These are phyloP conservation scores for Phoma sp. DNA, from an alignment of 2,329 filamentous ascomycete species.

Conservation along the genomic window DNA sequence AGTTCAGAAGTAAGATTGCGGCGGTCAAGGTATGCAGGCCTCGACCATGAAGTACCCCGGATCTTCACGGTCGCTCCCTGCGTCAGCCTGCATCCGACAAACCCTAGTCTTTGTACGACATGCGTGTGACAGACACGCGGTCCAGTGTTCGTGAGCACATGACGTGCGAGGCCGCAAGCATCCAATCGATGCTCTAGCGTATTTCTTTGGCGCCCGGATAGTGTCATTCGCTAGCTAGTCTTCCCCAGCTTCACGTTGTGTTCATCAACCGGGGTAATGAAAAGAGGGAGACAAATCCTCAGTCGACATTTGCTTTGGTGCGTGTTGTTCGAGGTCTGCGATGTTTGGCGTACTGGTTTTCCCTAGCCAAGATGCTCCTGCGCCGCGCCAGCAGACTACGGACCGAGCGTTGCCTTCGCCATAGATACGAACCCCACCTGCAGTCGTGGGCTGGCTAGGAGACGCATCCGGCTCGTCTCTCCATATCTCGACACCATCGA, in stretches of 20 bases:
- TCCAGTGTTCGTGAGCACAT: slow-evolving; percentile 1
- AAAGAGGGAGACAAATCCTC: background rate
- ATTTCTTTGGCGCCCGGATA: background rate
- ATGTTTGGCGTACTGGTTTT: slow-evolving; percentile 2
- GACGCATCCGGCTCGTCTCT: slow-evolving; percentile 60
- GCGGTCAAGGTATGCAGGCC: background rate
- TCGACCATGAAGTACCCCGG: slow-evolving; percentile 16
- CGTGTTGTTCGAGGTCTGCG: background rate
- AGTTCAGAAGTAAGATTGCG: background rate
- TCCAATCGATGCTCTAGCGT: slow-evolving; percentile 11
- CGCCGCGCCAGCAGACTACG: slow-evolving; percentile 51
- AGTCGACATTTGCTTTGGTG: background rate
- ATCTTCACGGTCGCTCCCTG: slow-evolving; percentile 12
- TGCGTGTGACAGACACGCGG: slow-evolving; percentile 7
- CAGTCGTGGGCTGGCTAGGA: background rate
- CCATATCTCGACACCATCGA: slow-evolving; percentile 69
- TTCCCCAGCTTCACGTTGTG: too few species aligned
- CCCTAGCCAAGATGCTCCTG: slow-evolving; percentile 37
- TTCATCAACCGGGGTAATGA: too few species aligned
- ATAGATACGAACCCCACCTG: slow-evolving; percentile 34
- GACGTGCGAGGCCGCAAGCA: background rate
- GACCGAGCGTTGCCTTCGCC: slow-evolving; percentile 53
- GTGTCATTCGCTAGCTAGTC: slow-evolving; percentile 3
- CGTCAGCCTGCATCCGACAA: slow-evolving; percentile 13
- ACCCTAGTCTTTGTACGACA: slow-evolving; percentile 7